These are phyloP conservation scores for Scutellaria barbata DNA, from an alignment of 257 asterid genomes.

Conservation along the genomic window DNA sequence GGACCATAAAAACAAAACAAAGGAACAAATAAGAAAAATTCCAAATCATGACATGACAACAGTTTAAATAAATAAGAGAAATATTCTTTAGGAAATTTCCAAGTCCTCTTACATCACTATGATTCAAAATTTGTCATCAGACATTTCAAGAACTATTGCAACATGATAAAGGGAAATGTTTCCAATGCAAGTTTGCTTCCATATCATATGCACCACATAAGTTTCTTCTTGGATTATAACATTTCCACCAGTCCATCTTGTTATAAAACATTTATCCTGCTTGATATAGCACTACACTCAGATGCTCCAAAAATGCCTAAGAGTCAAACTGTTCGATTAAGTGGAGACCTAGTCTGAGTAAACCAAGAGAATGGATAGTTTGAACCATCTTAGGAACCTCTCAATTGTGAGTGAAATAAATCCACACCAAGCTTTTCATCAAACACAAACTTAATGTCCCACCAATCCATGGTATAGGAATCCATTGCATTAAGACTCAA, in stretches of 20 bases:
- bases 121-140: constrained; percentile 12
- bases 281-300: background rate
- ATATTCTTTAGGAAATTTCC: background rate
- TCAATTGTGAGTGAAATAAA: background rate
- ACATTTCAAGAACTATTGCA: background rate
- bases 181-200: background rate
- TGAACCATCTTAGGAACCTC: background rate
- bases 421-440: background rate
- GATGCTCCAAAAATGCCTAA: background rate
- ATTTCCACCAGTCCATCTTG: background rate
- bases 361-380: background rate
- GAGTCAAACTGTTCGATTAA: background rate
- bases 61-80: too few relatives aligned
- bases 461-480: background rate
- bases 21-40: background rate
- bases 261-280: background rate
- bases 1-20: background rate
- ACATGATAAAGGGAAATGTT: background rate
- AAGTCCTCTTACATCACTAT: background rate
- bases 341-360: background rate
- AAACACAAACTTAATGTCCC: background rate
- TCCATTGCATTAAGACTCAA: background rate
- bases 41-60: background rate
- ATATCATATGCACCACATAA: background rate
- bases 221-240: background rate